Conservation (phyloP, 306 rosid species). For the Prunus kanzakura region DNA sequence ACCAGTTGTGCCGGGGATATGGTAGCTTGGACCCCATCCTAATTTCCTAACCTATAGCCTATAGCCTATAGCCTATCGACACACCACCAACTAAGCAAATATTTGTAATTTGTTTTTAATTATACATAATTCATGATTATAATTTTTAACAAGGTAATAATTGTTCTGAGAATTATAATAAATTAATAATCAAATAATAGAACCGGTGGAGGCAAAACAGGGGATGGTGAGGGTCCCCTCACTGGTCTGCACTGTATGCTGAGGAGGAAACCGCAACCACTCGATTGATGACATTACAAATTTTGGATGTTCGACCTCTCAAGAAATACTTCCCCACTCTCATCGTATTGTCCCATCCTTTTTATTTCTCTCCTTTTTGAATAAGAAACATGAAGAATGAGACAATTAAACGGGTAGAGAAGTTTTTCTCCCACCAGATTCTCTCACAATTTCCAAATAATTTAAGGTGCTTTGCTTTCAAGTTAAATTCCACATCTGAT, state of each 20-base stretch:
- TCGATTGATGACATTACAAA: neutral
- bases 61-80: neutral
- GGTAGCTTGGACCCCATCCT: slow-evolving; percentile 23
- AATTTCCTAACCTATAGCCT: neutral
- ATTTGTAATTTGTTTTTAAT: neutral
- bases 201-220: neutral
- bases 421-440: neutral
- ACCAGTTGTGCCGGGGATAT: slow-evolving; percentile 6
- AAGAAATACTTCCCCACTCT: too few relatives aligned
- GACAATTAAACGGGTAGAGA: too few relatives aligned
- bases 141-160: neutral
- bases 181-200: neutral
- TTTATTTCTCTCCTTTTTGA: too few relatives aligned
- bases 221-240: neutral
- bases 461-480: neutral
- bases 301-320: neutral
- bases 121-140: neutral
- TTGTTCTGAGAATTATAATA: neutral
- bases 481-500: neutral
- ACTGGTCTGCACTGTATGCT: neutral
- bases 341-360: too few relatives aligned
- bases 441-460: neutral
- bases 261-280: neutral
- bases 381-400: too few relatives aligned
- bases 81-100: neutral